These are phyloP conservation scores for Dillenia turbinata DNA, from an alignment of 164 flowering plant species.

Conservation along the genomic window DNA sequence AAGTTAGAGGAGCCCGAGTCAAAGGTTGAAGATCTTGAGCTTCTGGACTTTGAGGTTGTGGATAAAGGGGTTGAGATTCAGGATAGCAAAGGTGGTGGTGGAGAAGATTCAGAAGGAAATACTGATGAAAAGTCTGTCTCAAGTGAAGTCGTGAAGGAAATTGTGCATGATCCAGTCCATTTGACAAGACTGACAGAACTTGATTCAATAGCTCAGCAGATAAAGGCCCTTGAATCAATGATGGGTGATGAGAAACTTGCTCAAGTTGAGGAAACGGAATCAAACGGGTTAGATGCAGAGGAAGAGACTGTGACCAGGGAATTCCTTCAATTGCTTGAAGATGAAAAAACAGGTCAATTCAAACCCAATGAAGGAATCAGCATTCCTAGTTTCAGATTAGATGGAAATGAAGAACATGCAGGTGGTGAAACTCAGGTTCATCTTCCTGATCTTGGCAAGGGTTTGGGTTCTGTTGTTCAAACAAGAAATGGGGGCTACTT, in stretches of 20 bases:
- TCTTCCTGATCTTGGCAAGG: constrained; percentile 81
- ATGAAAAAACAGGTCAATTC: constrained; percentile 32
- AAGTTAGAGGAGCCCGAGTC: constrained; percentile 44
- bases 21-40: constrained; percentile 49
- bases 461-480: constrained; percentile 79
- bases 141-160: constrained; percentile 75
- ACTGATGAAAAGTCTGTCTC: constrained; percentile 36
- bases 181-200: constrained; percentile 58
- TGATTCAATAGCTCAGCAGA: constrained; percentile 83
- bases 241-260: constrained; percentile 40
- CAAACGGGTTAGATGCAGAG: constrained; percentile 70
- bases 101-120: constrained; percentile 34
- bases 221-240: constrained; percentile 83
- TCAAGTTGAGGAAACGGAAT: constrained; percentile 35
- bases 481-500: constrained; percentile 91
- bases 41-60: constrained; percentile 81
- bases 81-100: constrained; percentile 30
- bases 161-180: constrained; percentile 61
- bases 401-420: constrained; percentile 23
- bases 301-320: constrained; percentile 89
- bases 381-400: constrained; percentile 22
- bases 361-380: constrained; percentile 20
- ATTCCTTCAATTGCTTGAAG: constrained; percentile 88
- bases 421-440: constrained; percentile 40
- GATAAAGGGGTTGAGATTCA: constrained; percentile 85